Conservation (phyloP, 257 asterid species). For the Primulina eburnea region DNA sequence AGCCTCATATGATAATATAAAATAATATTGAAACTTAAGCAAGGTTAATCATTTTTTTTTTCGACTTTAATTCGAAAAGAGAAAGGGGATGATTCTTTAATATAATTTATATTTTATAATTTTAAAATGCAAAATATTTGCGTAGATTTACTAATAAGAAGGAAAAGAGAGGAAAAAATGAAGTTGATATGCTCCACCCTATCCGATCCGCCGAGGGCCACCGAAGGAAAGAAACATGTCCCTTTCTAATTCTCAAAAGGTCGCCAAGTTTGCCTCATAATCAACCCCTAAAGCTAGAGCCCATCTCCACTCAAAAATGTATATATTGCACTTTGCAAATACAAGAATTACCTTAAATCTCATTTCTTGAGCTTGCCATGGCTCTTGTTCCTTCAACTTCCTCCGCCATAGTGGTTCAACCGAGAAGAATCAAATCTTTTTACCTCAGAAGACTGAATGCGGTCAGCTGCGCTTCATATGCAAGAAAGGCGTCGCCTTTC, state of each 20-base stretch:
- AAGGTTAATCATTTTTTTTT: no score
- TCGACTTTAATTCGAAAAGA: no score
- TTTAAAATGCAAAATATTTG: no score
- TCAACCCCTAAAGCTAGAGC: conserved; percentile 27
- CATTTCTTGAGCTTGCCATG: conserved; percentile 36
- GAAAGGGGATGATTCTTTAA: no score
- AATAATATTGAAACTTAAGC: no score
- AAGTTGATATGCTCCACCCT: no score
- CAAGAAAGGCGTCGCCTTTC: conserved; percentile 64
- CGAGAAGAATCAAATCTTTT: conserved; percentile 30
- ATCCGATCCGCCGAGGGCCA: neutral
- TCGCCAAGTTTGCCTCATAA: conserved; percentile 46
- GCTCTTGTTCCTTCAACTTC: conserved; percentile 58
- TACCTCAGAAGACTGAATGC: conserved; percentile 24
- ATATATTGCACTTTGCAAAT: neutral
- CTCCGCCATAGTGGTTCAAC: conserved; percentile 36
- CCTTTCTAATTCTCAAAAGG: conserved; percentile 43
- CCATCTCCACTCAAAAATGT: conserved; percentile 8
- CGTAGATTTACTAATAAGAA: no score
- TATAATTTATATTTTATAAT: no score
- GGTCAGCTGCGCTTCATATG: conserved; percentile 40
- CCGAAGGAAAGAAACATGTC: conserved; percentile 25
- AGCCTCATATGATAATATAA: no score
- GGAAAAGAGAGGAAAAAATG: no score
- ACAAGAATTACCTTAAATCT: conserved; percentile 2